Evolutionary conservation across 441 rosid species (phyloP).

Genomic region (Iberis amara): DNA sequence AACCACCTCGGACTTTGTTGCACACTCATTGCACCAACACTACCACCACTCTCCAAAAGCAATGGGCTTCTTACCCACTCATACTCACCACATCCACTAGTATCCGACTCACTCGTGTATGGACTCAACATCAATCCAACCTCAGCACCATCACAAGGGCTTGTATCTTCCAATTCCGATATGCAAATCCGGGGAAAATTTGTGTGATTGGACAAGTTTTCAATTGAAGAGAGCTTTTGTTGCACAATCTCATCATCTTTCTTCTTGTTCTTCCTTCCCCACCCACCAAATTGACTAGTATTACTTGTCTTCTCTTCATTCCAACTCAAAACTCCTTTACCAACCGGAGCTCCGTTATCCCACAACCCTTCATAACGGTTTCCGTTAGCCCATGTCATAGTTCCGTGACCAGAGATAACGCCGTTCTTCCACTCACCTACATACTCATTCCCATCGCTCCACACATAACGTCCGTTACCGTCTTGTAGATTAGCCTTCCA

Average conservation of each 20-base stretch:
- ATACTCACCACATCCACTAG: conserved; percentile 27
- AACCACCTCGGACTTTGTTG: conserved; percentile 35
- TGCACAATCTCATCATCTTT: conserved; percentile 29
- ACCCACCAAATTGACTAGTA: conserved; percentile 18
- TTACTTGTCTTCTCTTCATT: conserved; percentile 25
- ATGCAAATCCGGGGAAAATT: conserved; percentile 34
- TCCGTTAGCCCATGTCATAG: conserved; percentile 40
- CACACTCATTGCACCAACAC: conserved; percentile 26
- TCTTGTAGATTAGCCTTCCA: conserved; percentile 42
- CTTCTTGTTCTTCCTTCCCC: conserved; percentile 30
- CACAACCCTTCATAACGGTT: conserved; percentile 40
- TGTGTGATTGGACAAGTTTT: conserved; percentile 7
- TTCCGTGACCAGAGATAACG: conserved; percentile 37
- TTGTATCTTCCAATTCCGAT: conserved; percentile 29
- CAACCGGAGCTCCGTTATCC: conserved; percentile 38
- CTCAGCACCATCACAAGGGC: conserved; percentile 27
- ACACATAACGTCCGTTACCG: conserved; percentile 39
- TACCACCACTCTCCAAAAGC: conserved; percentile 24
- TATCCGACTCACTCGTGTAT: conserved; percentile 31
- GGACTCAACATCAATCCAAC: conserved; percentile 28
- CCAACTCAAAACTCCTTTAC: conserved; percentile 36
- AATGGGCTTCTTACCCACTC: conserved; percentile 30
- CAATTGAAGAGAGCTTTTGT: conserved; percentile 26
- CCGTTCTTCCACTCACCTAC: conserved; percentile 42
- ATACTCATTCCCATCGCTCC: conserved; percentile 44